Evolutionary conservation across 371 early-diverging fungal species (phyloP).

Genomic region (Mortierella polycephala): DNA sequence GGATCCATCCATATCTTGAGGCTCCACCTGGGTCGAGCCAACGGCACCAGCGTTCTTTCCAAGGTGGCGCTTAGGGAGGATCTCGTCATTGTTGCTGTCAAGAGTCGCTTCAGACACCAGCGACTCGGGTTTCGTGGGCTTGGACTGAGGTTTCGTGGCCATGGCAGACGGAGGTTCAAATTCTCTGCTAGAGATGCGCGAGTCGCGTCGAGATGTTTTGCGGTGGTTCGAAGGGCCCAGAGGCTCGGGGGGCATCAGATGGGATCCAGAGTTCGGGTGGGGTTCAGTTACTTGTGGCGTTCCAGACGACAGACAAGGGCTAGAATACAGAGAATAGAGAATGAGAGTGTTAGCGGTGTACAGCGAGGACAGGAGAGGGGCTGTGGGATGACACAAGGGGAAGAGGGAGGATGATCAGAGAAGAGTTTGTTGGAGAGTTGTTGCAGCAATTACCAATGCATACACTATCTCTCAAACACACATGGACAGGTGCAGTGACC

Average conservation of each 20-base stretch:
- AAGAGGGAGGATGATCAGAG: background rate
- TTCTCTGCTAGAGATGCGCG: constrained; percentile 17
- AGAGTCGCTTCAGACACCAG: constrained; percentile 22
- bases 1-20: constrained; percentile 25
- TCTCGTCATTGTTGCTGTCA: constrained; percentile 36
- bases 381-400: background rate
- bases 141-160: constrained; percentile 28
- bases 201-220: constrained; percentile 18
- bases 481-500: too few relatives aligned
- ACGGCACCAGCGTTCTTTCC: constrained; percentile 29
- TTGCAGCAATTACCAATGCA: background rate
- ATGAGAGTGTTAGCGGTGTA: background rate
- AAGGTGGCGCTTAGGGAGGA: constrained; percentile 38
- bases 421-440: background rate
- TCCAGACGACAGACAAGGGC: background rate
- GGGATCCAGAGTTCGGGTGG: constrained; percentile 15
- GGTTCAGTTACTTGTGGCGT: background rate
- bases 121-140: constrained; percentile 45
- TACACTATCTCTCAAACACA: too few relatives aligned
- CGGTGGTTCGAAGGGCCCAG: constrained; percentile 14
- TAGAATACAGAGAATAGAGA: background rate
- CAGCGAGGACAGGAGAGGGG: background rate
- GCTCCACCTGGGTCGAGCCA: constrained; percentile 30
- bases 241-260: constrained; percentile 40
- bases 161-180: constrained; percentile 27